Conservation (phyloP, 768 basidiomycete genomes). For the Collybiopsis confluens region DNA sequence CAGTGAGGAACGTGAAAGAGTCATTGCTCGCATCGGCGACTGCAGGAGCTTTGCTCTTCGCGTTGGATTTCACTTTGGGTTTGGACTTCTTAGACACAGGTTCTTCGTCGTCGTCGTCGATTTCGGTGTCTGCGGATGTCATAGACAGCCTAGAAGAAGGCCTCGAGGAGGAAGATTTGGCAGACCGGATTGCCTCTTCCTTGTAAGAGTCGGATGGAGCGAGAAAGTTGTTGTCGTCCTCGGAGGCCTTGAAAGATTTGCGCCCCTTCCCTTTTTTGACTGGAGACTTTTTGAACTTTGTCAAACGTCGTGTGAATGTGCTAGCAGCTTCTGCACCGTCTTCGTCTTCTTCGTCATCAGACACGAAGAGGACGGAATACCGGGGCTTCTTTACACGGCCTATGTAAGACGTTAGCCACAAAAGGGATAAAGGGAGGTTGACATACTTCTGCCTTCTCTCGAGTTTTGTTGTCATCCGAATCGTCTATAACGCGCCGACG, state of each 20-base stretch:
- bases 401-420: slow-evolving; percentile 16
- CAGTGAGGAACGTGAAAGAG: slow-evolving; percentile 62
- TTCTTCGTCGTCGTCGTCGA: slow-evolving; percentile 31
- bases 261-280: slow-evolving; percentile 31
- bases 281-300: slow-evolving; percentile 63
- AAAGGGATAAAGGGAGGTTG: slow-evolving; percentile 1
- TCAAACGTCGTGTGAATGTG: slow-evolving; percentile 47
- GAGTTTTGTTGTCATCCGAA: slow-evolving; percentile 67
- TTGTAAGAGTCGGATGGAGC: slow-evolving; percentile 62
- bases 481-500: slow-evolving; percentile 68
- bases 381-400: slow-evolving; percentile 61
- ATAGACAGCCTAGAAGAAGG: slow-evolving; percentile 42
- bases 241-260: slow-evolving; percentile 38
- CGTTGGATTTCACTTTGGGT: slow-evolving; percentile 23
- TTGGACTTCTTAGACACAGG: slow-evolving; percentile 26
- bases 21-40: slow-evolving; percentile 9
- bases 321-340: slow-evolving; percentile 33
- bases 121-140: slow-evolving; percentile 23
- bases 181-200: slow-evolving; percentile 46
- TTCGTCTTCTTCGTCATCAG: slow-evolving; percentile 51
- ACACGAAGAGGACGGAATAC: slow-evolving; percentile 35
- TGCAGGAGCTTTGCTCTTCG: slow-evolving; percentile 18
- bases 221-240: slow-evolving; percentile 72
- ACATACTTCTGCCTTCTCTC: slow-evolving; percentile 25
- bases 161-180: slow-evolving; percentile 46